These are phyloP conservation scores for Suhomyces atakaporum DNA, from an alignment of 1,139 yeast genomes.

Conservation along the genomic window DNA sequence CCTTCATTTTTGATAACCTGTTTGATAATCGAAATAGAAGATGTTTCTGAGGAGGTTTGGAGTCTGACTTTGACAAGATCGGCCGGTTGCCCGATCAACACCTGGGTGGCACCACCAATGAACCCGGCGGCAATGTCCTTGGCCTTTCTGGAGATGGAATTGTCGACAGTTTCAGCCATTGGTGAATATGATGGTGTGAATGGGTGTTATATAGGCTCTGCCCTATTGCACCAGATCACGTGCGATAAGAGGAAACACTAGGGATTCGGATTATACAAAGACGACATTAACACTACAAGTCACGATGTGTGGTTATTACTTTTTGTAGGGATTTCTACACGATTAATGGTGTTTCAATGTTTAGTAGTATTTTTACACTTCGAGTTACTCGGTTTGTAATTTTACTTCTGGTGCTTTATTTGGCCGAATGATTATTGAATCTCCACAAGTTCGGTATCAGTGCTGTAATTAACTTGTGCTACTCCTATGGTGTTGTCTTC, in stretches of 20 bases:
- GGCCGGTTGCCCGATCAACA: constrained; percentile 73
- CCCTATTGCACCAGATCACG: constrained; percentile 16
- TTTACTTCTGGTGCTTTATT: too few species aligned
- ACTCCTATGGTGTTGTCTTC: constrained; percentile 21
- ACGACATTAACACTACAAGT: too few species aligned
- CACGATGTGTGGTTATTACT: too few species aligned
- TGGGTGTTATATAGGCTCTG: too few species aligned
- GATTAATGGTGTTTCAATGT: too few species aligned
- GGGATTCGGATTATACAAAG: too few species aligned
- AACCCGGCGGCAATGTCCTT: constrained; percentile 61
- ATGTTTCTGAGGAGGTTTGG: constrained; percentile 47
- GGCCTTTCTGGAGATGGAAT: constrained; percentile 54
- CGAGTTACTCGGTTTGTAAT: too few species aligned
- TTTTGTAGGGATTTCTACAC: too few species aligned
- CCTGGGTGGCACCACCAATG: constrained; percentile 64
- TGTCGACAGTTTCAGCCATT: constrained; percentile 37
- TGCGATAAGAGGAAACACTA: constrained; percentile 1
- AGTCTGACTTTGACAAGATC: constrained; percentile 67
- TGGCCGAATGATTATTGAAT: not conserved
- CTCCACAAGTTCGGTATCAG: constrained; percentile 13
- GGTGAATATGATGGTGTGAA: too few species aligned
- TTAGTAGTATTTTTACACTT: too few species aligned
- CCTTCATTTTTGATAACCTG: constrained; percentile 64
- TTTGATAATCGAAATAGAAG: constrained; percentile 52
- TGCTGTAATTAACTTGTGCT: constrained; percentile 21